Evolutionary conservation across 306 rosid species (phyloP).

Genomic region (Cyamopsis tetragonoloba): DNA sequence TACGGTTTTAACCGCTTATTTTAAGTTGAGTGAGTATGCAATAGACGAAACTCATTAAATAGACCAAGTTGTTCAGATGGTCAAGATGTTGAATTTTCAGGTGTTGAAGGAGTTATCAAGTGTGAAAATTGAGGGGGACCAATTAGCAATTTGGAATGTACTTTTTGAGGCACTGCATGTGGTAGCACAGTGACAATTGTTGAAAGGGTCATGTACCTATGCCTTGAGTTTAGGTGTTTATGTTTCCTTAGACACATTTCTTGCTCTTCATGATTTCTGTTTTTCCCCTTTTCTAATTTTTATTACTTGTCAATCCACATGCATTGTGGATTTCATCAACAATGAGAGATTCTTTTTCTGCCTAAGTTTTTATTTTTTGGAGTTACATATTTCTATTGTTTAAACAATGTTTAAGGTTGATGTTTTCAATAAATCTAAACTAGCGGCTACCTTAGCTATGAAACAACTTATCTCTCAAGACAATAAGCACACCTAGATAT

Average conservation of each 20-base stretch:
- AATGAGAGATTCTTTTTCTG: background rate
- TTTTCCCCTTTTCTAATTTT: background rate
- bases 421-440: background rate
- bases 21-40: too few species aligned
- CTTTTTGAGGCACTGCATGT: slow-evolving; percentile 30
- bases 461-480: background rate
- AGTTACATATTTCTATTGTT: background rate
- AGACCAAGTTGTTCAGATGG: too few species aligned
- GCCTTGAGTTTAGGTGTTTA: slow-evolving; percentile 14
- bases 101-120: background rate
- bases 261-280: background rate
- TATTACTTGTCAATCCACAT: background rate
- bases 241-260: background rate
- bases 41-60: too few species aligned
- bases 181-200: slow-evolving; percentile 4
- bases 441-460: background rate
- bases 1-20: too few species aligned
- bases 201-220: background rate
- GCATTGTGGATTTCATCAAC: slow-evolving; percentile 15
- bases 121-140: background rate
- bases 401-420: background rate
- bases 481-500: background rate
- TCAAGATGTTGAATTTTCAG: slow-evolving; percentile 1
- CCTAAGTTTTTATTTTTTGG: background rate
- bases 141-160: background rate